Evolutionary conservation across 2,329 filamentous ascomycete genomes (phyloP), one percentile per base, ranked within the genome.

Genomic region (Alternaria postmessia): DNA sequence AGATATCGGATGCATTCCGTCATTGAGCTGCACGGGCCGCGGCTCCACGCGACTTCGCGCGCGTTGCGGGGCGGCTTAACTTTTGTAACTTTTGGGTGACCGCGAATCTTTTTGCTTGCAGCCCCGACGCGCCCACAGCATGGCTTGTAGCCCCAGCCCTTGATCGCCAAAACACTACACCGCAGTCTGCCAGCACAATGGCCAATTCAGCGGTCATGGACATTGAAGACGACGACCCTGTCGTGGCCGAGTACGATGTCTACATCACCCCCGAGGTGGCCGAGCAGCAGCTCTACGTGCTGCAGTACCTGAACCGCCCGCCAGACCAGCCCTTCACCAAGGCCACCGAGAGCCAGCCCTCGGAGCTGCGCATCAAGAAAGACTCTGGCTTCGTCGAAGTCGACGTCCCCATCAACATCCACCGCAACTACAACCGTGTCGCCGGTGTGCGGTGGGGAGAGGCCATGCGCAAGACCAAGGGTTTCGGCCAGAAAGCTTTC

Each of bases 261-360:
- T 94, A 90, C 81, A 88, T 97, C 75, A 97, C 94, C 69, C 90
- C 92, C 22, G 86, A 89, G 67, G 87, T 93, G 61, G 76, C 81
- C 59, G 66, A 67, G 51, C 63, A 66, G 32, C 76, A 82, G 67
- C 77, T 84, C 46, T 90, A 94, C 71, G 87, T 98, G 64, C 87
- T 99, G 46, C 94, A 98, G 81, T 96, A 96, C 78, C 90, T 94
- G 26, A 94, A 94, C 80, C 91, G 92, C 64, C 84, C 84, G 39
- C 83, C 87, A 59, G 83, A 86, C 41, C 85, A 89, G 64, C 84
- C 87, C 6, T 90, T 91, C 79, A 86, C 86, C 55, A 84, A 87
- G 22, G 75, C 80, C 12, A 79, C 81, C 53, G 61, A 67, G 8
- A 80, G 81, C 16, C 83, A 85, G 56, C 91, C 94, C 11, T 82